Evolutionary conservation across 2,329 filamentous ascomycete species (phyloP).

Genomic region (Paraphoma sp.): DNA sequence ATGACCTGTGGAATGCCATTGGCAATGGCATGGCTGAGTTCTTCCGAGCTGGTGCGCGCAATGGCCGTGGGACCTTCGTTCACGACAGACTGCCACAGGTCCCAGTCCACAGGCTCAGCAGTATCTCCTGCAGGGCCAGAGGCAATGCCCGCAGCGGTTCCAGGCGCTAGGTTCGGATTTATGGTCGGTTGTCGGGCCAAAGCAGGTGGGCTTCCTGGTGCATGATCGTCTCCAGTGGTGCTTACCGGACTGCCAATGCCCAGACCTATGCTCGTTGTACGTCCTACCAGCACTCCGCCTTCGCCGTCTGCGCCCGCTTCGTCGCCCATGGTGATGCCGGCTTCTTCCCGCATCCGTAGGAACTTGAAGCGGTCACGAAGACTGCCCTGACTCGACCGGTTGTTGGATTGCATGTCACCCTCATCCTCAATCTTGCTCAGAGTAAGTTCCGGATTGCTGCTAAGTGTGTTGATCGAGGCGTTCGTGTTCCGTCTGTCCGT

Average conservation of each 20-base stretch:
- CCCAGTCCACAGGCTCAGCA: conserved; percentile 87
- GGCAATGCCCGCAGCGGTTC: conserved; percentile 82
- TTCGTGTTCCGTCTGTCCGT: conserved; percentile 72
- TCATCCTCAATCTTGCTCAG: conserved; percentile 76
- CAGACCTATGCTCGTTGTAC: conserved; percentile 51
- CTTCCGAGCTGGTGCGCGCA: conserved; percentile 84
- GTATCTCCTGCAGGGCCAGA: conserved; percentile 76
- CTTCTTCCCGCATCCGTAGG: conserved; percentile 54
- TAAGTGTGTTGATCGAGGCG: conserved; percentile 78
- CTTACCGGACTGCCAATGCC: conserved; percentile 58
- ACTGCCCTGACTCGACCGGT: conserved; percentile 48
- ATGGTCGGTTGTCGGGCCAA: conserved; percentile 65
- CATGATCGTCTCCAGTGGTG: conserved; percentile 50
- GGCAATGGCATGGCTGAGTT: conserved; percentile 88
- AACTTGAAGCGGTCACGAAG: conserved; percentile 56
- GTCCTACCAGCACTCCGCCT: conserved; percentile 50
- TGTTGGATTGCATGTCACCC: conserved; percentile 32
- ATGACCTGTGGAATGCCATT: conserved; percentile 94
- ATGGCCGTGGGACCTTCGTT: conserved; percentile 92
- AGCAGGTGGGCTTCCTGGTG: conserved; percentile 30
- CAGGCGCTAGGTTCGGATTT: conserved; percentile 77
- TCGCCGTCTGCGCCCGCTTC: conserved; percentile 55
- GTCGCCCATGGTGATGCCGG: conserved; percentile 45
- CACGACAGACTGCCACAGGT: conserved; percentile 95
- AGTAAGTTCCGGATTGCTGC: conserved; percentile 83